Conservation (phyloP, 768 basidiomycete genomes). For the Clitopilus hobsonii region DNA sequence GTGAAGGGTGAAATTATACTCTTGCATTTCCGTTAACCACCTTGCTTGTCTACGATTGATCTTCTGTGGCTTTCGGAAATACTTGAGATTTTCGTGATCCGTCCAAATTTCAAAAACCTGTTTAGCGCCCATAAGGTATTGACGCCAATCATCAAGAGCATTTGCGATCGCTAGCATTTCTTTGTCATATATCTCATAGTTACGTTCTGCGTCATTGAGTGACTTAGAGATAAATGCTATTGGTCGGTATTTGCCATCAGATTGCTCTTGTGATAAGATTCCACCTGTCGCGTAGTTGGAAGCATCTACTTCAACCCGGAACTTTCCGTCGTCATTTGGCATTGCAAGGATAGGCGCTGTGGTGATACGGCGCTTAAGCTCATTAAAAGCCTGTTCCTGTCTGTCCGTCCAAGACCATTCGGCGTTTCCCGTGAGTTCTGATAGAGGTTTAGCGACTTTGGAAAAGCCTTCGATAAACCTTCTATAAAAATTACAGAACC, state of each 20-base stretch:
- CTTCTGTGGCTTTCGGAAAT: conserved; percentile 11
- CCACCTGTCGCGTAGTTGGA: conserved; percentile 19
- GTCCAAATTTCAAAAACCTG: not conserved
- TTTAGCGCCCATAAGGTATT: conserved; percentile 4
- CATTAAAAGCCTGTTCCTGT: conserved; percentile 18
- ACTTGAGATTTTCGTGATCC: conserved; percentile 17
- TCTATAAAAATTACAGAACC: conserved; percentile 34
- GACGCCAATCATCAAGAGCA: conserved; percentile 21
- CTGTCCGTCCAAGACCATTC: conserved; percentile 15
- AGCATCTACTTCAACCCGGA: conserved; percentile 17
- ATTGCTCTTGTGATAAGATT: conserved; percentile 17
- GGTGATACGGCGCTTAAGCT: conserved; percentile 17
- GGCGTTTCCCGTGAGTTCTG: conserved; percentile 14
- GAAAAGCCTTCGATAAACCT: conserved; percentile 27
- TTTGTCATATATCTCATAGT: conserved; percentile 42
- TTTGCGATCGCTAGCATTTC: conserved; percentile 46
- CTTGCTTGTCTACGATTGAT: conserved; percentile 20
- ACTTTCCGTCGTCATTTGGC: conserved; percentile 9
- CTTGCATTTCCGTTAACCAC: not conserved
- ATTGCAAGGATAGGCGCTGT: conserved; percentile 19
- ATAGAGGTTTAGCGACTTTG: conserved; percentile 15
- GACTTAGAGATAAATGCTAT: conserved; percentile 32
- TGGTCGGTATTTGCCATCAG: conserved; percentile 24
- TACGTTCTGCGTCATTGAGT: conserved; percentile 27
- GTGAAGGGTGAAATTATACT: not conserved